Percentiles rank a stretch among this genome's conserved stretches.
phyloP scores from a whole-genome alignment of 371 early-diverging fungal genomes.

The Gilbertella persicaria region DNA sequence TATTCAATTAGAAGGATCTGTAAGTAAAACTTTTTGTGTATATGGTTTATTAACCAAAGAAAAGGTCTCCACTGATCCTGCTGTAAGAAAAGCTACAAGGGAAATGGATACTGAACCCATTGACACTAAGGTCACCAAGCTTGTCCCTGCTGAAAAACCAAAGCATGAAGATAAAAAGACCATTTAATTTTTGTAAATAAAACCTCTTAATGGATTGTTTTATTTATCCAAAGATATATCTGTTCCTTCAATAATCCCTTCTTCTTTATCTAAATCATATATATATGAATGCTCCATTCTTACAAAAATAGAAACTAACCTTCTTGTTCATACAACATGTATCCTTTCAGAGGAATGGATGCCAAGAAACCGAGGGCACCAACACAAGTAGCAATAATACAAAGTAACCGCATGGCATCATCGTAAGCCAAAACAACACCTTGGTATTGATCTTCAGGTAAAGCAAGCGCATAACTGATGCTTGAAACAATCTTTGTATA shows the following conservation, averaged over 20 bases:
- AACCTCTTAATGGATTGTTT: no score
- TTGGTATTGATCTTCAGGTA: conserved; percentile 35
- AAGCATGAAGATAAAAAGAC: conserved; percentile 16
- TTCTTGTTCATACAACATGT: no score
- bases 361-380: no score
- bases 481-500: conserved; percentile 28
- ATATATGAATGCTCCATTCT: no score
- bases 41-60: not conserved
- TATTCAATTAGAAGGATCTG: conserved; percentile 24
- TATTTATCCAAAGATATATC: no score
- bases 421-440: conserved; percentile 36
- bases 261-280: no score
- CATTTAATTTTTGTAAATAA: conserved; percentile 2
- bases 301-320: no score
- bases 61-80: conserved; percentile 23
- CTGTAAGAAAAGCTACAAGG: conserved; percentile 9
- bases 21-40: conserved; percentile 18
- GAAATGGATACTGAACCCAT: conserved; percentile 26
- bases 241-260: no score
- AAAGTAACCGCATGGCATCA: conserved; percentile 28
- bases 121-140: conserved; percentile 11
- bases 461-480: conserved; percentile 18
- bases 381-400: conserved; percentile 35
- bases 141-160: conserved; percentile 23
- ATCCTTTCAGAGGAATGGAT: no score